These are phyloP conservation scores for Auriscalpium vulgare DNA, from an alignment of 768 basidiomycete species.

Conservation along the genomic window DNA sequence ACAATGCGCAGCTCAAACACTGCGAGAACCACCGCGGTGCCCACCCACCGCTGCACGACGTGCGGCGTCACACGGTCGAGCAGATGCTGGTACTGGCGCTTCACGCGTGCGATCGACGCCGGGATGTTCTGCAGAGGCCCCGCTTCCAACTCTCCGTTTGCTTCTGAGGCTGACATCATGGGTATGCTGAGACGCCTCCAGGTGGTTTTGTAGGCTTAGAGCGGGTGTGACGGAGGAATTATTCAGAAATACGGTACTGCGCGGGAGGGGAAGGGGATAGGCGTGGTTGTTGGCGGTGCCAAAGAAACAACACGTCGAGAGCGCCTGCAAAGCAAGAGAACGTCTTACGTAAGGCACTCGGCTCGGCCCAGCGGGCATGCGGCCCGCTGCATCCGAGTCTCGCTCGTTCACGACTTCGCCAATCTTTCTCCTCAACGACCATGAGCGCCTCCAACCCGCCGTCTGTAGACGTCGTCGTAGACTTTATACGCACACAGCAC, in stretches of 20 bases:
- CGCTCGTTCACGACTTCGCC: too few relatives aligned
- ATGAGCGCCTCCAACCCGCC: slow-evolving; percentile 23
- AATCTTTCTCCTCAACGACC: not conserved
- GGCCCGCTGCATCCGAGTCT: too few relatives aligned
- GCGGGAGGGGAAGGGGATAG: too few relatives aligned
- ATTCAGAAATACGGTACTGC: not conserved
- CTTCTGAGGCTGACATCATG: slow-evolving; percentile 14
- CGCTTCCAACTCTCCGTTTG: slow-evolving; percentile 1
- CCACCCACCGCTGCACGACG: slow-evolving; percentile 82
- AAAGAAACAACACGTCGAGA: not conserved
- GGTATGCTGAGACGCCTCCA: not conserved
- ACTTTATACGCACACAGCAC: slow-evolving; percentile 25
- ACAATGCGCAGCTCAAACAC: slow-evolving; percentile 85
- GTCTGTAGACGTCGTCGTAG: slow-evolving; percentile 27
- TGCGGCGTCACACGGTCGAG: slow-evolving; percentile 94
- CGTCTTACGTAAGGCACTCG: too few relatives aligned
- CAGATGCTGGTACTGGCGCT: slow-evolving; percentile 75
- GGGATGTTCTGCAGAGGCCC: slow-evolving; percentile 24
- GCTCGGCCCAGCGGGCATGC: too few relatives aligned
- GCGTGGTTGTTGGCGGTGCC: too few relatives aligned
- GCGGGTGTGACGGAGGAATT: not conserved
- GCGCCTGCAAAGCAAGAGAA: not conserved
- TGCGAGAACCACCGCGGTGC: slow-evolving; percentile 57
- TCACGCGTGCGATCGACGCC: slow-evolving; percentile 38
- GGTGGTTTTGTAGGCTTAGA: not conserved